Percentiles rank a stretch among this genome's conserved stretches.
phyloP scores from a whole-genome alignment of 495 filamentous ascomycete genomes.

The Articulospora tetracladia region DNA sequence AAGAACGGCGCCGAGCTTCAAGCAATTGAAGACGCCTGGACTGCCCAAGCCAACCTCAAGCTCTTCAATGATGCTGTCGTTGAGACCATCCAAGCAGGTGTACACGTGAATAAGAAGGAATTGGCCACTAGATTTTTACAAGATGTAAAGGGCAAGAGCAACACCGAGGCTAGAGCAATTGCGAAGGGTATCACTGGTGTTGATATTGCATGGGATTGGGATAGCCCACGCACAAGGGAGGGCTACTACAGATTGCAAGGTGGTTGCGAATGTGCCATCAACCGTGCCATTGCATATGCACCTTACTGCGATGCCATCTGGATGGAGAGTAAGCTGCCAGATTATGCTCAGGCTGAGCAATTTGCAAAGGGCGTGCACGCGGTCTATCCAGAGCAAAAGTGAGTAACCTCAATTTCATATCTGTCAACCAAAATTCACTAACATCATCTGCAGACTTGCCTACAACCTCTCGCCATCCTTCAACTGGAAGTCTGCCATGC shows the following conservation, averaged over 20 bases:
- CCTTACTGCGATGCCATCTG: slow-evolving; percentile 95
- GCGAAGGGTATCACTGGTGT: slow-evolving; percentile 77
- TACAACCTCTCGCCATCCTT: slow-evolving; percentile 98
- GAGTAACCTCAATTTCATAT: background rate
- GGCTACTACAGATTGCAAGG: slow-evolving; percentile 91
- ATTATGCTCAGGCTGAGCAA: slow-evolving; percentile 87
- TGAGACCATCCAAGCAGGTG: slow-evolving; percentile 66
- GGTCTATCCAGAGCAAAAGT: slow-evolving; percentile 85
- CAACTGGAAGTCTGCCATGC: slow-evolving; percentile 99
- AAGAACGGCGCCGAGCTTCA: slow-evolving; percentile 80
- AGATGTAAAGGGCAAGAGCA: slow-evolving; percentile 73
- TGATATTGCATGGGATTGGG: slow-evolving; percentile 93
- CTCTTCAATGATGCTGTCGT: slow-evolving; percentile 87
- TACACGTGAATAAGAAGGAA: slow-evolving; percentile 60
- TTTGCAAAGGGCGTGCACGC: slow-evolving; percentile 94
- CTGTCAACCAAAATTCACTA: background rate
- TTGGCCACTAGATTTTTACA: slow-evolving; percentile 62
- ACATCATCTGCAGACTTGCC: slow-evolving; percentile 46
- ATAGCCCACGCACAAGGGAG: slow-evolving; percentile 82
- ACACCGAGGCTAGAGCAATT: slow-evolving; percentile 75
- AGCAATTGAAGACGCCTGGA: slow-evolving; percentile 90
- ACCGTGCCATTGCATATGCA: slow-evolving; percentile 86
- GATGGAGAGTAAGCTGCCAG: slow-evolving; percentile 98
- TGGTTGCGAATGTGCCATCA: slow-evolving; percentile 87
- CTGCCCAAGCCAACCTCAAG: slow-evolving; percentile 76